These are phyloP conservation scores for Russula olivacea DNA, from an alignment of 768 basidiomycete genomes.

Conservation along the genomic window DNA sequence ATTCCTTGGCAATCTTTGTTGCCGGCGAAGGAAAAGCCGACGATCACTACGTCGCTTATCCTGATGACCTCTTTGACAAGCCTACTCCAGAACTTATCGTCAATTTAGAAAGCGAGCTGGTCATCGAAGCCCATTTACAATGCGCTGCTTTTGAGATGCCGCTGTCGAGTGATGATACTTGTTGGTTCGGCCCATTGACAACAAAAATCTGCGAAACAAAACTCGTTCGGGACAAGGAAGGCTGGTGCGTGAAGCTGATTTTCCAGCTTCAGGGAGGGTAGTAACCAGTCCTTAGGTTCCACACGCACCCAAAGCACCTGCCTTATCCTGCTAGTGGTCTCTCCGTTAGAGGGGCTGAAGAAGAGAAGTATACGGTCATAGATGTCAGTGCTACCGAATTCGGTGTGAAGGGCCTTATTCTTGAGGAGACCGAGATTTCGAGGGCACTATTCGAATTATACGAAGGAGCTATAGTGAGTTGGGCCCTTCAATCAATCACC, in stretches of 20 bases:
- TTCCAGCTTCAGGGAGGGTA: neutral
- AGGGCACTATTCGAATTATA: slow-evolving; percentile 84
- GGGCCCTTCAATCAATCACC: neutral
- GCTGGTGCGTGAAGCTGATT: slow-evolving; percentile 48
- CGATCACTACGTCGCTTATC: slow-evolving; percentile 63
- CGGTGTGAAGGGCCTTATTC: slow-evolving; percentile 38
- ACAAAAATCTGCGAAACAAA: slow-evolving; percentile 53
- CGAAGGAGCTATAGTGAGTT: slow-evolving; percentile 75
- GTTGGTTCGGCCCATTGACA: slow-evolving; percentile 65
- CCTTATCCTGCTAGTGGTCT: slow-evolving; percentile 71
- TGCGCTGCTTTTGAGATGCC: slow-evolving; percentile 89
- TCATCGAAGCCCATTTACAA: slow-evolving; percentile 82
- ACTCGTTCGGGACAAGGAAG: slow-evolving; percentile 66
- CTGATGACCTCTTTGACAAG: slow-evolving; percentile 63
- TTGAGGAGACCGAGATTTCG: slow-evolving; percentile 82
- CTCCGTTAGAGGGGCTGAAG: slow-evolving; percentile 67
- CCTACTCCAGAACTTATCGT: slow-evolving; percentile 57
- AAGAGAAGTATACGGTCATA: slow-evolving; percentile 73
- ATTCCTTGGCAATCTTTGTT: slow-evolving; percentile 71
- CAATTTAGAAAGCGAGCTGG: slow-evolving; percentile 65
- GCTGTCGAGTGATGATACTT: slow-evolving; percentile 52
- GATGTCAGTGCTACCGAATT: slow-evolving; percentile 46
- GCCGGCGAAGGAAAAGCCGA: slow-evolving; percentile 66
- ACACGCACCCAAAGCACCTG: slow-evolving; percentile 70
- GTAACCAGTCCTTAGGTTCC: slow-evolving; percentile 50